Base-by-base conservation (phyloP, 78 protist species). In the Carpediemonas membranifera region DNA sequence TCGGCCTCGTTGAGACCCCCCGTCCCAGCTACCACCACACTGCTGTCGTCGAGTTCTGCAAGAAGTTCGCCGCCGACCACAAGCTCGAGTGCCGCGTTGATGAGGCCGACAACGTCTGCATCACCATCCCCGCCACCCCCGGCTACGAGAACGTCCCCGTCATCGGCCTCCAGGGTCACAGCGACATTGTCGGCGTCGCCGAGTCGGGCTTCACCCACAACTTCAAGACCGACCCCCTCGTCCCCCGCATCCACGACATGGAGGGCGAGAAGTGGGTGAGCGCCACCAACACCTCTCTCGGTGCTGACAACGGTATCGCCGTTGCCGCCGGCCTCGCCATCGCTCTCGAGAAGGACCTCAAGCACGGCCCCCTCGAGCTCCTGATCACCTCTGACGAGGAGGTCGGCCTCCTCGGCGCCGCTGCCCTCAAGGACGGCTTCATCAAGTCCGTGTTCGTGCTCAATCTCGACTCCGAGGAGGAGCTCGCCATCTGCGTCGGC, bases 381-480 rank as follows among this genome's bases (percentile, higher is more conserved):
- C 30, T 76, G 14, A 56, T 66, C 54, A 76, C 80, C 34, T 33
- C 7, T 54, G 74, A 76, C 44, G 80, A 76, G 44, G 80, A 76
- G 65, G 62, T 59, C 35, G 65, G 70, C 28, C 33, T 76, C 39
- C 18, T 41, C 19, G 74, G 73, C 24, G 73, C 74, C 61, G 1
- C 41, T 1, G 34, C 34, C 31, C 54, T 76, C 44, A 2, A 0
- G 24, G 25, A 31, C n/a, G 64, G n/a, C 25, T 19, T 37, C 44
- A 7, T 74, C 79, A 16, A 36, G 19, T 14, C 59, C 52, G 1
- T 1, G 30, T 51, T 2, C 28, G 28, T 65, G 28, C 2, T 76
- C 73, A 76, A 76, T 7, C 41, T 76, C 41, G 80, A 76, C 39
- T 50, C 56, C 54, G 74, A 66, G n/a, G 80, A 76, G 27, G 80